Evolutionary conservation across 768 basidiomycete genomes (phyloP).

Genomic region (Tylopilus rubrobrunneus): DNA sequence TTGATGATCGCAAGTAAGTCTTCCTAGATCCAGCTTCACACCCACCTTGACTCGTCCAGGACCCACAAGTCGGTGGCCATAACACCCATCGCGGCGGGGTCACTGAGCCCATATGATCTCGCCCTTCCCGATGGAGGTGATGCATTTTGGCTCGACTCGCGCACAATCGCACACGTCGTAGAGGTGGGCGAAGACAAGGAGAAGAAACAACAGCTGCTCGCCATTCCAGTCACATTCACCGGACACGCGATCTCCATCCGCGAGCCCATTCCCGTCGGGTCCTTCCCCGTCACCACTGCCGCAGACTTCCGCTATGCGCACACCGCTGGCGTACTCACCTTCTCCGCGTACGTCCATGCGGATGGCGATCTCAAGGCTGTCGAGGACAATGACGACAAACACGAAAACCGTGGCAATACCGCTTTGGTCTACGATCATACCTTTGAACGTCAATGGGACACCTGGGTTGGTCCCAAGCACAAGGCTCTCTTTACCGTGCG

Average conservation of each 20-base stretch:
- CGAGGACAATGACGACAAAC: slow-evolving; percentile 64
- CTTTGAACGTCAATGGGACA: slow-evolving; percentile 78
- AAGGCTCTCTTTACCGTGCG: slow-evolving; percentile 68
- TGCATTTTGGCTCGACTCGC: slow-evolving; percentile 72
- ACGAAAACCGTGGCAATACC: slow-evolving; percentile 67
- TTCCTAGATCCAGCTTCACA: neutral
- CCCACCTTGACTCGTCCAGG: slow-evolving; percentile 34
- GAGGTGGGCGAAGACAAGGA: slow-evolving; percentile 44
- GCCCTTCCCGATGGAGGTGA: slow-evolving; percentile 67
- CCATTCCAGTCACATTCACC: slow-evolving; percentile 49
- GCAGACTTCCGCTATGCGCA: slow-evolving; percentile 67
- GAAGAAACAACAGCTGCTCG: slow-evolving; percentile 54
- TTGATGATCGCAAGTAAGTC: slow-evolving; percentile 69
- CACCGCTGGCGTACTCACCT: slow-evolving; percentile 62
- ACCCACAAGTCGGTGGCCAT: slow-evolving; percentile 68
- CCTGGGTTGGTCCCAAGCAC: slow-evolving; percentile 70
- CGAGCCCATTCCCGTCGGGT: slow-evolving; percentile 48
- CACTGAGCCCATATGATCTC: slow-evolving; percentile 46
- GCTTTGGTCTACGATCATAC: slow-evolving; percentile 68
- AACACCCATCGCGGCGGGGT: slow-evolving; percentile 50
- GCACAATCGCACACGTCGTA: slow-evolving; percentile 69
- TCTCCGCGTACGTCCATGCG: slow-evolving; percentile 78
- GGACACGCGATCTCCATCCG: slow-evolving; percentile 33
- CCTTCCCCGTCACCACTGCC: slow-evolving; percentile 63
- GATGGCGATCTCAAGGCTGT: slow-evolving; percentile 72